A percentile compares a stretch with the other conserved stretches of the same genome.
phyloP scores from a whole-genome alignment of 495 filamentous ascomycete species.

The Echria macrotheca region DNA sequence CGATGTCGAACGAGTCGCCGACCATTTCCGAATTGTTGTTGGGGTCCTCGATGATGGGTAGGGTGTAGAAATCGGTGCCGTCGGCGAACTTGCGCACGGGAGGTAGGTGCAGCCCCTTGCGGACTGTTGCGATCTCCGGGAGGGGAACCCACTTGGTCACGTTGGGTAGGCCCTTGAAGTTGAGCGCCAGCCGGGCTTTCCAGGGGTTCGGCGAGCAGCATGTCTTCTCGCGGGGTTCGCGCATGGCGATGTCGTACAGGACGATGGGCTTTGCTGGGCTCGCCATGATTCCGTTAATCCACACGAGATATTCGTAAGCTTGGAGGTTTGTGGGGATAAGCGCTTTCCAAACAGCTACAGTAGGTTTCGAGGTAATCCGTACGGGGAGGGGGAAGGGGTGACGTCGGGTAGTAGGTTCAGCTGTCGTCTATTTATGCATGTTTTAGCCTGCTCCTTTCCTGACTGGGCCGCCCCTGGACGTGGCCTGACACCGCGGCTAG shows the following conservation, averaged over 20 bases:
- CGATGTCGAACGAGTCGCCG: constrained; percentile 62
- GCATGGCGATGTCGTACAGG: constrained; percentile 55
- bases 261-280: constrained; percentile 22
- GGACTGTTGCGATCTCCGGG: constrained; percentile 43
- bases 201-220: constrained; percentile 52
- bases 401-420: no score
- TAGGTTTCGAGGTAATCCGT: no score
- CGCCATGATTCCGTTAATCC: no score
- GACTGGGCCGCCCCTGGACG: no score
- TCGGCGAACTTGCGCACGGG: constrained; percentile 50
- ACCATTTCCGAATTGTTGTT: constrained; percentile 30
- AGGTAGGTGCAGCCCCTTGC: constrained; percentile 37
- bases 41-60: constrained; percentile 47
- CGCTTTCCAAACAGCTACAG: no score
- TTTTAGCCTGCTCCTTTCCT: no score
- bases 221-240: constrained; percentile 27
- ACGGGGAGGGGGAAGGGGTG: no score
- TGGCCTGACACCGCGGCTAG: no score
- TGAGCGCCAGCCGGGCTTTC: constrained; percentile 55
- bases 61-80: constrained; percentile 53
- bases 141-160: constrained; percentile 46
- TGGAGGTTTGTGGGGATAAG: no score
- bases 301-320: no score
- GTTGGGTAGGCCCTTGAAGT: constrained; percentile 52
- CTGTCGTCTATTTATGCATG: no score